Conservation (phyloP, 1,284 basidiomycete species). For the Cryptococcus maquisensis region DNA sequence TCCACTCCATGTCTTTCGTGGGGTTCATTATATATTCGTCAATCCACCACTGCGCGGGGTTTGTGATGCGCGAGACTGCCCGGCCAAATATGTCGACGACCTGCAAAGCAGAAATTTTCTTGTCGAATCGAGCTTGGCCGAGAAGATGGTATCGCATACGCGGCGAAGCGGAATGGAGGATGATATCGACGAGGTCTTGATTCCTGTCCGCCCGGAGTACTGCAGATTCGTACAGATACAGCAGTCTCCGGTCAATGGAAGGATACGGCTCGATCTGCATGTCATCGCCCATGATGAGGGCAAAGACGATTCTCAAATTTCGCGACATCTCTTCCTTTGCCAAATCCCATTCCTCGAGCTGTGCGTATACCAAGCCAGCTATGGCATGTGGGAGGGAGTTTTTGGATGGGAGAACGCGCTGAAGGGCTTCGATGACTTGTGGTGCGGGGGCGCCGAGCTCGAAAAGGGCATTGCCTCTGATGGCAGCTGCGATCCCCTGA, state of each 20-base stretch:
- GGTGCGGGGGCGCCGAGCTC: neutral
- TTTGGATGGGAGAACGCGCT: neutral
- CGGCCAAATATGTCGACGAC: neutral
- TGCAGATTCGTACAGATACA: conserved; percentile 5
- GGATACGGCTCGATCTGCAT: conserved; percentile 3
- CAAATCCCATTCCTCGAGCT: conserved; percentile 8
- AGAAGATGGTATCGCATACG: neutral
- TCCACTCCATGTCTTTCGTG: neutral
- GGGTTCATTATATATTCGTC: conserved; percentile 4
- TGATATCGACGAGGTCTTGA: conserved; percentile 12
- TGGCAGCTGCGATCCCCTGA: neutral
- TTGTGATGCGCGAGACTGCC: conserved; percentile 4
- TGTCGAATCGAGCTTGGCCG: no score
- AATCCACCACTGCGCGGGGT: conserved; percentile 2
- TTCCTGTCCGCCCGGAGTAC: conserved; percentile 1
- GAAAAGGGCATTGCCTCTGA: conserved; percentile 11
- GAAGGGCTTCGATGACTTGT: conserved; percentile 2
- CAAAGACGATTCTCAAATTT: conserved; percentile 2
- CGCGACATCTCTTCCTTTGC: conserved; percentile 7
- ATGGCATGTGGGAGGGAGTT: conserved; percentile 8
- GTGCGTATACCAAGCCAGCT: conserved; percentile 3
- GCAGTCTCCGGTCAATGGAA: neutral
- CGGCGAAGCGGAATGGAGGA: neutral
- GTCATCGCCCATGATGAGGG: neutral
- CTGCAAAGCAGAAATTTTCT: no score